phyloP scores from a whole-genome alignment of 2,329 filamentous ascomycete species.

The Ceratocystiopsis minuta region DNA sequence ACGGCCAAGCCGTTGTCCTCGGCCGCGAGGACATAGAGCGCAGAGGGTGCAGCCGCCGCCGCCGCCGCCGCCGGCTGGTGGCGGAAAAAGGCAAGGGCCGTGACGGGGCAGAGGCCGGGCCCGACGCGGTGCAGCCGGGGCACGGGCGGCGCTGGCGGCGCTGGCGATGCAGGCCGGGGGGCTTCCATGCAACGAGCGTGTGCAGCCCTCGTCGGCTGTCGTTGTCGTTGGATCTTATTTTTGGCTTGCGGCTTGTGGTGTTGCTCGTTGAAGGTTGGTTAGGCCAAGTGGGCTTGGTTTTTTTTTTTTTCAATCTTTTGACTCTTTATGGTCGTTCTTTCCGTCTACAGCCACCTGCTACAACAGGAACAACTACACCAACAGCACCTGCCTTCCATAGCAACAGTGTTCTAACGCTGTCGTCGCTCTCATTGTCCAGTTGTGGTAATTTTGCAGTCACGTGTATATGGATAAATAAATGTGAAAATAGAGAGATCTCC shows the following conservation, averaged over 20 bases:
- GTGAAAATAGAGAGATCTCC: too few species aligned
- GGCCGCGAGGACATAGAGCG: constrained; percentile 26
- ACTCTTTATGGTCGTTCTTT: neutral
- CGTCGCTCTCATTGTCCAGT: too few species aligned
- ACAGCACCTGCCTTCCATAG: too few species aligned
- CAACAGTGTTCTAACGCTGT: too few species aligned
- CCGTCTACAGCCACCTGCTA: neutral
- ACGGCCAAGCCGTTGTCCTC: constrained; percentile 41
- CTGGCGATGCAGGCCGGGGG: neutral
- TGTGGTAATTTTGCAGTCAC: too few species aligned
- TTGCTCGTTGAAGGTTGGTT: too few species aligned
- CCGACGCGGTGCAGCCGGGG: neutral
- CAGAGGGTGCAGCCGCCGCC: neutral
- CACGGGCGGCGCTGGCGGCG: too few species aligned
- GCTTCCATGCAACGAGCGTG: too few species aligned
- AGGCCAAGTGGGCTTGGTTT: neutral
- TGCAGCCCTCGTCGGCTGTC: too few species aligned
- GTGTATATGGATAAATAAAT: too few species aligned
- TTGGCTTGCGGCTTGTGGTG: neutral
- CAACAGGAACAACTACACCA: too few species aligned
- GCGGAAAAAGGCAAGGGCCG: constrained; percentile 36
- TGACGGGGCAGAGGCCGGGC: constrained; percentile 35
- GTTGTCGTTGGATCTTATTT: neutral
- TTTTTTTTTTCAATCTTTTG: neutral
- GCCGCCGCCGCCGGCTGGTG: constrained; percentile 5